These are phyloP conservation scores for Tephrocybe sp. DNA, from an alignment of 768 basidiomycete species.

Conservation along the genomic window DNA sequence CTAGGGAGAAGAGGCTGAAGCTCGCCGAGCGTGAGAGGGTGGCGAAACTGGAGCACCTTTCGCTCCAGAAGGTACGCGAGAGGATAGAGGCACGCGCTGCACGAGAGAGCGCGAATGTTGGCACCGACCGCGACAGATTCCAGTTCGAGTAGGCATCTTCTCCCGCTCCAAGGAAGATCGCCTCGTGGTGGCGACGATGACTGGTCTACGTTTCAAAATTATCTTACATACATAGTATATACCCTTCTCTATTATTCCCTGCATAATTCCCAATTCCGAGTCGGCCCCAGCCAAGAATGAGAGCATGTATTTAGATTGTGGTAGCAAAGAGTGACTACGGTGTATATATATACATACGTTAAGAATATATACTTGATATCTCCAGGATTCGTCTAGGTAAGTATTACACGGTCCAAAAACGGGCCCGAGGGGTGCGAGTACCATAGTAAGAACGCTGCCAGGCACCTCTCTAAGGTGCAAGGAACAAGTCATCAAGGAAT, in stretches of 20 bases:
- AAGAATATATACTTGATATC: constrained; percentile 21
- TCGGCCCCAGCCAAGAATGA: constrained; percentile 3
- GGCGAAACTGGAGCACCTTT: constrained; percentile 37
- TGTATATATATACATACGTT: constrained; percentile 20
- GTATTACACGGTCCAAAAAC: constrained; percentile 9
- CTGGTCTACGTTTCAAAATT: constrained; percentile 6
- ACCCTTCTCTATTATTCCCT: background rate
- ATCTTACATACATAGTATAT: background rate
- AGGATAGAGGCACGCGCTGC: constrained; percentile 34
- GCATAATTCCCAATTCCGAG: constrained; percentile 6
- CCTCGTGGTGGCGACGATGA: constrained; percentile 13
- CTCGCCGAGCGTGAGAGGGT: constrained; percentile 52
- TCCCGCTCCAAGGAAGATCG: constrained; percentile 14
- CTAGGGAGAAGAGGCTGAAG: constrained; percentile 48
- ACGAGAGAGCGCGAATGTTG: constrained; percentile 24
- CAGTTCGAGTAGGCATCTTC: constrained; percentile 36
- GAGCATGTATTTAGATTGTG: constrained; percentile 1
- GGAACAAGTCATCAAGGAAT: background rate
- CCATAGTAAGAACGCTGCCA: constrained; percentile 2
- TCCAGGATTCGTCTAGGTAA: constrained; percentile 13
- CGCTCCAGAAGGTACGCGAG: constrained; percentile 42
- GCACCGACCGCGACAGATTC: constrained; percentile 29
- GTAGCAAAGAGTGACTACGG: background rate
- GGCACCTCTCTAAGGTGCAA: background rate
- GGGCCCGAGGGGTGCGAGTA: constrained; percentile 4